A percentile compares a stretch with the other conserved stretches of the same genome.
Conservation (phyloP, 495 filamentous ascomycete genomes). For the Daldinia decipiens region DNA sequence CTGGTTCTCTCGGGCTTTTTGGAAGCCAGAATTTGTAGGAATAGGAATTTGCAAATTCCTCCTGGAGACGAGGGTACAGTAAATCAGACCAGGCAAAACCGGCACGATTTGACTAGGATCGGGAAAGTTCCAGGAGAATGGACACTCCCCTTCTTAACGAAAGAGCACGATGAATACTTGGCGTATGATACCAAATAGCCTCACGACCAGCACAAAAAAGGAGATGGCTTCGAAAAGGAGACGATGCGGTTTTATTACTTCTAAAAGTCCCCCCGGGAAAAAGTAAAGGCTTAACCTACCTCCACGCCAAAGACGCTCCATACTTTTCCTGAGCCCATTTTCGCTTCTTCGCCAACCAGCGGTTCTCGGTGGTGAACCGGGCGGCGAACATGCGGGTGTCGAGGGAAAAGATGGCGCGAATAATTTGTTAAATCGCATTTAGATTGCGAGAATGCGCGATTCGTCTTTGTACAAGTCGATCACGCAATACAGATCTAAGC, state of each 20-base stretch:
- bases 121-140: conserved; percentile 18
- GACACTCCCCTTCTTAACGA: conserved; percentile 9
- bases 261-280: background rate
- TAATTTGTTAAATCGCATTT: conserved; percentile 29
- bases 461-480: conserved; percentile 40
- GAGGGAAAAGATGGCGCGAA: conserved; percentile 36
- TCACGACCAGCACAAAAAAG: conserved; percentile 30
- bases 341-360: conserved; percentile 29
- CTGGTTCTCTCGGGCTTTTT: conserved; percentile 25
- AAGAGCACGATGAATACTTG: conserved; percentile 16
- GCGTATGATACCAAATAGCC: conserved; percentile 17
- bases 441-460: conserved; percentile 32
- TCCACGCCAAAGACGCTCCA: conserved; percentile 42
- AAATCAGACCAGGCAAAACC: conserved; percentile 33
- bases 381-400: conserved; percentile 40
- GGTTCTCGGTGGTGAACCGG: conserved; percentile 43
- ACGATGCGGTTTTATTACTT: conserved; percentile 20
- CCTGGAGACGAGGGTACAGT: conserved; percentile 36
- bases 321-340: conserved; percentile 39
- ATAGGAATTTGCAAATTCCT: conserved; percentile 38
- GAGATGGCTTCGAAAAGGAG: conserved; percentile 19
- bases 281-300: conserved; percentile 37
- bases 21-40: conserved; percentile 31
- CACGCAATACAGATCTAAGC: conserved; percentile 37
- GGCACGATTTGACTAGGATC: conserved; percentile 10